Evolutionary conservation across 805 yeast species (phyloP).

Genomic region (baker's yeast (Saccharomyces cerevisiae)): DNA sequence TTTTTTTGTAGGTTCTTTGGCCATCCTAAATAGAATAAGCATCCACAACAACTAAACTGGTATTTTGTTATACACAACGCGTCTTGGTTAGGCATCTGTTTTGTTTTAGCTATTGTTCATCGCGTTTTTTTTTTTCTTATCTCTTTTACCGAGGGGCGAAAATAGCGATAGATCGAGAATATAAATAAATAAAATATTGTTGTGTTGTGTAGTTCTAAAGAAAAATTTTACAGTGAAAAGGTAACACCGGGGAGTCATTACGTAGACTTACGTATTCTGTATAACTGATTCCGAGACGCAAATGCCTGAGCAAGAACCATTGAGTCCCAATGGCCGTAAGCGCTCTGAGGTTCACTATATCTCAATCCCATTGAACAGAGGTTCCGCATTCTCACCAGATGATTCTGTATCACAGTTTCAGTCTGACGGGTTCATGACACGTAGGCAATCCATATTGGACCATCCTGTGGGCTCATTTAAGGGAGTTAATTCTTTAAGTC

Average conservation of each 20-base stretch:
- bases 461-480: constrained; percentile 50
- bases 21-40: too few relatives aligned
- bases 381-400: constrained; percentile 5
- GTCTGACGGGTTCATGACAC: constrained; percentile 4
- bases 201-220: too few relatives aligned
- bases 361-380: constrained; percentile 26
- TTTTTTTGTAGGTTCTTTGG: too few relatives aligned
- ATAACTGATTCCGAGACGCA: not conserved
- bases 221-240: not conserved
- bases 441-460: constrained; percentile 35
- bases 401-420: not conserved
- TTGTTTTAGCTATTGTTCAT: not conserved
- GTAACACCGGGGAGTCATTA: not conserved
- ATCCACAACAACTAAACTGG: not conserved
- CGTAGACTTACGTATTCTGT: not conserved
- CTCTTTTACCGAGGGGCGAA: not conserved
- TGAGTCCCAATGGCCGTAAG: not conserved
- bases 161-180: not conserved
- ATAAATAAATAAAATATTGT: too few relatives aligned
- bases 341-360: constrained; percentile 24
- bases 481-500: constrained; percentile 61
- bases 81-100: not conserved
- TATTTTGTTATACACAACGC: not conserved
- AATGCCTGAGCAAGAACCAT: not conserved
- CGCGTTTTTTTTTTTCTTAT: not conserved